Percentiles rank a stretch among this genome's conserved stretches.
Evolutionary conservation across 306 rosid genomes (phyloP).

Genomic region (Prosopis cineraria): DNA sequence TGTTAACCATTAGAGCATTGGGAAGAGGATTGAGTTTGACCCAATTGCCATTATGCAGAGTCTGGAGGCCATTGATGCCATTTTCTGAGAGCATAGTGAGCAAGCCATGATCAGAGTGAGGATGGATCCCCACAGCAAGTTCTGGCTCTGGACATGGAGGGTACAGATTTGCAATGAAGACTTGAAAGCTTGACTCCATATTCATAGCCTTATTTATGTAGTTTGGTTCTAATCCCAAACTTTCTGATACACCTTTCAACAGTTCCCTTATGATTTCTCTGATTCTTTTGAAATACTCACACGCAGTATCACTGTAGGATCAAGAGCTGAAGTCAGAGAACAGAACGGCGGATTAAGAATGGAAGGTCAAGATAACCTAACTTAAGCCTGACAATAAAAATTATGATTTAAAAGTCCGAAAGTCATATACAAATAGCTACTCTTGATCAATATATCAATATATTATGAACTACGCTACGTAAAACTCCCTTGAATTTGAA

Average conservation of each 20-base stretch:
- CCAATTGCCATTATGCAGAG: conserved; percentile 34
- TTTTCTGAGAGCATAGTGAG: conserved; percentile 28
- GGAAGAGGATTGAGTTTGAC: conserved; percentile 16
- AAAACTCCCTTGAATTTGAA: too few relatives aligned
- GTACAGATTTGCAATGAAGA: conserved; percentile 19
- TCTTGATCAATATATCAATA: too few relatives aligned
- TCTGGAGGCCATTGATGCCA: conserved; percentile 37
- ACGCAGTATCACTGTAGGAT: background rate
- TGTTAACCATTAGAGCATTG: conserved; percentile 32
- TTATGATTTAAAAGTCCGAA: too few relatives aligned
- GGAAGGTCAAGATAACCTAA: too few relatives aligned
- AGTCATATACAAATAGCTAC: too few relatives aligned
- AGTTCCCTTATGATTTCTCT: background rate
- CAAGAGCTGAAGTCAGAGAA: background rate
- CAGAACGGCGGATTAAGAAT: too few relatives aligned
- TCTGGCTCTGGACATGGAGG: conserved; percentile 44
- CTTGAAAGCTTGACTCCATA: conserved; percentile 27
- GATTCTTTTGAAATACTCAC: background rate
- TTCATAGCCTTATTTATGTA: conserved; percentile 29
- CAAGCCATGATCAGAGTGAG: conserved; percentile 35
- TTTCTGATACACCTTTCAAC: background rate
- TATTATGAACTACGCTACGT: too few relatives aligned
- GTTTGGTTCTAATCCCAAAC: conserved; percentile 32
- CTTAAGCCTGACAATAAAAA: too few relatives aligned
- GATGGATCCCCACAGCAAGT: conserved; percentile 31